Evolutionary conservation across 768 basidiomycete genomes (phyloP).

Genomic region (Russula griseocarnosa): DNA sequence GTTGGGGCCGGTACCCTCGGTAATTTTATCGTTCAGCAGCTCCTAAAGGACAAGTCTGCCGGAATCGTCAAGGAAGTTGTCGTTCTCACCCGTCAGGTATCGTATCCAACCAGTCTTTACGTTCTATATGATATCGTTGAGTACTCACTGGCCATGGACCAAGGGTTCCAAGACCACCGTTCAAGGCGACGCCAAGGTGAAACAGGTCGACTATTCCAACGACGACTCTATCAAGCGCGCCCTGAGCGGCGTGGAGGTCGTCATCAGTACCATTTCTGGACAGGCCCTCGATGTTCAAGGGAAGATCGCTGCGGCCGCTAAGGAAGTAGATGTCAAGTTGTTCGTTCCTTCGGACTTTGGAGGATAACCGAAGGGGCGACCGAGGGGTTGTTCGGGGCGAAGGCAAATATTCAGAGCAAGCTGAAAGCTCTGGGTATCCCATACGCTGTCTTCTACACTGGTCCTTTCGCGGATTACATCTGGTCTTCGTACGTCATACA

Average conservation of each 20-base stretch:
- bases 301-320: neutral
- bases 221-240: neutral
- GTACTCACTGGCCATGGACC: neutral
- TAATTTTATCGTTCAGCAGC: conserved; percentile 13
- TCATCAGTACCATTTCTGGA: neutral
- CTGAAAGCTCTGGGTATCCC: neutral
- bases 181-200: neutral
- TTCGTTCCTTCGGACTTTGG: neutral
- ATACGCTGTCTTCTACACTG: neutral
- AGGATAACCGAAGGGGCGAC: neutral
- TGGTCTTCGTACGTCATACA: neutral
- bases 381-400: neutral
- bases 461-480: neutral
- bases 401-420: neutral
- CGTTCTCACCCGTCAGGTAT: conserved; percentile 26
- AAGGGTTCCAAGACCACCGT: neutral
- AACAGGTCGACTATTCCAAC: neutral
- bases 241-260: neutral
- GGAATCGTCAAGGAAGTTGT: conserved; percentile 21
- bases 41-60: conserved; percentile 17
- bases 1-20: conserved; percentile 25
- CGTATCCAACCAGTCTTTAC: neutral
- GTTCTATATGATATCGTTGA: neutral
- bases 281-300: neutral
- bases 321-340: neutral